These are phyloP conservation scores for Cercospora canescens DNA, from an alignment of 2,329 filamentous ascomycete species.

Conservation along the genomic window DNA sequence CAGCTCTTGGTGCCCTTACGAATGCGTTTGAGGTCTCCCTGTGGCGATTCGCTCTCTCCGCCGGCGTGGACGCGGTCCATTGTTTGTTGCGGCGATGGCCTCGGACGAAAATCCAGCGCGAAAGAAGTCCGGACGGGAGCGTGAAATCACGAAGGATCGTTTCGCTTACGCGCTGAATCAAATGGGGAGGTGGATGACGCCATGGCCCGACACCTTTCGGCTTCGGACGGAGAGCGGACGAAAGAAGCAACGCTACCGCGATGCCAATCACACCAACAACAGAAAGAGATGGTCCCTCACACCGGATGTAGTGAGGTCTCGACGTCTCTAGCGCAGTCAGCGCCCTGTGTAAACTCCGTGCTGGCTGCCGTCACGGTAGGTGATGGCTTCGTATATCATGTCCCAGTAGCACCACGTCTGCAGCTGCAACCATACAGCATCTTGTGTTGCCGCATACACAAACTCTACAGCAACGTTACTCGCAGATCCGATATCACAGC, in stretches of 20 bases:
- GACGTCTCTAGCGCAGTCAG: background rate
- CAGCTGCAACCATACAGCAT: background rate
- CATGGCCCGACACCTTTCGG: background rate
- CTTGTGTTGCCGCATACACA: background rate
- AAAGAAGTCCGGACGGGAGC: background rate
- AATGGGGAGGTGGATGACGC: background rate
- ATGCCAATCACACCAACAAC: background rate
- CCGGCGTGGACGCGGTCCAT: background rate
- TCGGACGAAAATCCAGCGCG: background rate
- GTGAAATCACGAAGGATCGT: background rate
- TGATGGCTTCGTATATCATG: background rate
- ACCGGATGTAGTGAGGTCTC: background rate
- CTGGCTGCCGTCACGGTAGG: background rate
- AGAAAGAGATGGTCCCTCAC: background rate
- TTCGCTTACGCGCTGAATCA: background rate
- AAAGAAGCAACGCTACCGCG: background rate
- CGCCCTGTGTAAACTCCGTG: background rate
- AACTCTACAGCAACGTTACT: background rate
- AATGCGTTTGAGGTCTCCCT: conserved; percentile 20
- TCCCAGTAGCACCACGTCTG: background rate
- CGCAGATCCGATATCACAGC: background rate
- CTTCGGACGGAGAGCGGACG: background rate
- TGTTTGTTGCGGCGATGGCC: background rate
- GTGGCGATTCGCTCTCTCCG: background rate
- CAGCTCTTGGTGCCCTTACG: conserved; percentile 36